These are phyloP conservation scores for Smittium mucronatum DNA, from an alignment of 371 early-diverging fungal species.

Conservation along the genomic window DNA sequence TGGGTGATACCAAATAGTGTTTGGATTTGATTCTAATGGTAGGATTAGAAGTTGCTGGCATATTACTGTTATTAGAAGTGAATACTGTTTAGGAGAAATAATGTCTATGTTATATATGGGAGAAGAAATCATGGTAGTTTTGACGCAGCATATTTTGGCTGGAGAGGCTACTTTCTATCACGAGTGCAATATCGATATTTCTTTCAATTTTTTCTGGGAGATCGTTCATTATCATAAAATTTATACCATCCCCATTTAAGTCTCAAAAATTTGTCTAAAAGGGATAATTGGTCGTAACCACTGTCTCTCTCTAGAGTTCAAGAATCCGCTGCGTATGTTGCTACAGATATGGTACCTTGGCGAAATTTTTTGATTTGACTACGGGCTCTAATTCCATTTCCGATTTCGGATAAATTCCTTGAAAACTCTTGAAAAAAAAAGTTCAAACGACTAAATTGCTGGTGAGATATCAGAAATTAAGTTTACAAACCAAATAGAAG, in stretches of 20 bases:
- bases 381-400: background rate
- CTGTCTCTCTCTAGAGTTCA: background rate
- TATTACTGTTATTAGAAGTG: background rate
- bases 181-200: slow-evolving; percentile 3
- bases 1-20: background rate
- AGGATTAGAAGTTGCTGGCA: background rate
- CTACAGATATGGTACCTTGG: slow-evolving; percentile 4
- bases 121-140: background rate
- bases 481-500: slow-evolving; percentile 4
- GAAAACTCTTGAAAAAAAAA: slow-evolving; percentile 2
- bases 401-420: slow-evolving; percentile 2
- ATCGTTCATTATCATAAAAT: background rate
- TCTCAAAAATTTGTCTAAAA: slow-evolving; percentile 2
- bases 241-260: background rate
- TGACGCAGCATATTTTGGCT: background rate
- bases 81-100: background rate
- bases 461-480: background rate
- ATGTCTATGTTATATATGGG: background rate
- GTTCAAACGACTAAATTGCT: background rate
- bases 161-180: slow-evolving; percentile 3
- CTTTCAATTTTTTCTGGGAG: slow-evolving; percentile 5
- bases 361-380: slow-evolving; percentile 1
- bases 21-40: background rate
- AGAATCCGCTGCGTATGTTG: slow-evolving; percentile 9
- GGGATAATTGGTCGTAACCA: background rate